Evolutionary conservation across 768 basidiomycete species (phyloP).

Genomic region (Mycena galopus): DNA sequence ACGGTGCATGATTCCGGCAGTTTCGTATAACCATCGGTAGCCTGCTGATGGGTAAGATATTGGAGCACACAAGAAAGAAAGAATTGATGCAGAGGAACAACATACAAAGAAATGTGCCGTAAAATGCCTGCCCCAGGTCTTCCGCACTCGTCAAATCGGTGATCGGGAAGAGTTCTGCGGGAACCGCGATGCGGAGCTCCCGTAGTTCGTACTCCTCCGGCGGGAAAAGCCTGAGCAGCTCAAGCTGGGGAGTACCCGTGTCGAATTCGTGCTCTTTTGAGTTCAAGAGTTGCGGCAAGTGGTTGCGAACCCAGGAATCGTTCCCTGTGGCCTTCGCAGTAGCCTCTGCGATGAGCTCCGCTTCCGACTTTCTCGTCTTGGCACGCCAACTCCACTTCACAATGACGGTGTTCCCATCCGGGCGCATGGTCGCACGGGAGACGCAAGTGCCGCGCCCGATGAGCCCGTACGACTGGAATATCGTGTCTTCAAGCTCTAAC

Average conservation of each 20-base stretch:
- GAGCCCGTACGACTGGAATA: conserved; percentile 15
- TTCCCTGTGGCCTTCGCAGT: not conserved
- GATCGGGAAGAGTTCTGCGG: not conserved
- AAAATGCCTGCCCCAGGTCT: not conserved
- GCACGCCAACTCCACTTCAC: conserved; percentile 27
- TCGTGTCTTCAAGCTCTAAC: not conserved
- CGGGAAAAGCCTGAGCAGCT: not conserved
- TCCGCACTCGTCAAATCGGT: not conserved
- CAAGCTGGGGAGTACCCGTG: not conserved
- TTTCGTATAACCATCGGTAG: conserved; percentile 26
- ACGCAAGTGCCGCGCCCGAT: conserved; percentile 28
- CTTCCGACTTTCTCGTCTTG: not conserved
- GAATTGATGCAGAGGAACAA: not conserved
- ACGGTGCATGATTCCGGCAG: conserved; percentile 37
- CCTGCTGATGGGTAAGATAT: not conserved
- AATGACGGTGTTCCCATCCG: not conserved
- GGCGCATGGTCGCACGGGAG: conserved; percentile 1
- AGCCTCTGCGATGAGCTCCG: not conserved
- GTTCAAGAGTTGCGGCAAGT: not conserved
- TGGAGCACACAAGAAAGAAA: not conserved
- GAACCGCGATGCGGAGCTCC: not conserved
- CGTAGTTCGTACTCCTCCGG: not conserved
- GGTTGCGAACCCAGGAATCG: not conserved
- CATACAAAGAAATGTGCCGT: not conserved
- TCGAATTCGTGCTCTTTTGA: not conserved